A percentile compares a stretch with the other conserved stretches of the same genome.
Evolutionary conservation across 768 basidiomycete species (phyloP).

Genomic region (Naematelia encephala): DNA sequence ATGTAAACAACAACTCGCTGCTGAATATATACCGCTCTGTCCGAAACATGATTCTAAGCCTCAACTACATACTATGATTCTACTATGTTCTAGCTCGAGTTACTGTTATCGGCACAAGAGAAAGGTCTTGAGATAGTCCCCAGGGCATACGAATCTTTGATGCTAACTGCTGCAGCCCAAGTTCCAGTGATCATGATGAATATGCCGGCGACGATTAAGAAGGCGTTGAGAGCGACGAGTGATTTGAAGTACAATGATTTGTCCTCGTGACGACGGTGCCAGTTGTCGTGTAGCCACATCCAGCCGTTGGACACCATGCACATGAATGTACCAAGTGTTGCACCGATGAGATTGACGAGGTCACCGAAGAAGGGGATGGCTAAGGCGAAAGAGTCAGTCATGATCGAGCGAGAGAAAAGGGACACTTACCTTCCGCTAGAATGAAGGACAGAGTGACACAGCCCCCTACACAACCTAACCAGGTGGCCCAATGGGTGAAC

Average conservation of each 20-base stretch:
- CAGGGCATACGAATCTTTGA: slow-evolving; percentile 20
- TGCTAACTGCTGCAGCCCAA: slow-evolving; percentile 15
- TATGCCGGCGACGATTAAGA: slow-evolving; percentile 20
- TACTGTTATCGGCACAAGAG: slow-evolving; percentile 31
- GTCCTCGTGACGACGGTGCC: slow-evolving; percentile 5
- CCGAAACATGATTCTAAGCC: too few relatives aligned
- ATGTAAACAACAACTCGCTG: too few relatives aligned
- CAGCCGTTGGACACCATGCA: slow-evolving; percentile 27
- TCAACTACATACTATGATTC: too few relatives aligned
- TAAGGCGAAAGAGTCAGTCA: slow-evolving; percentile 38
- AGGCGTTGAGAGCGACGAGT: slow-evolving; percentile 11
- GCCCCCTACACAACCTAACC: too few relatives aligned
- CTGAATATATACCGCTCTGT: too few relatives aligned
- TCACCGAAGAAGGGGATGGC: slow-evolving; percentile 45
- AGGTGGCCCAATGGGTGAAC: too few relatives aligned
- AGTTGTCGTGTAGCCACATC: slow-evolving; percentile 42
- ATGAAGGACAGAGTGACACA: background rate
- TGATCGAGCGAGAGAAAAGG: slow-evolving; percentile 33
- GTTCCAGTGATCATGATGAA: slow-evolving; percentile 32
- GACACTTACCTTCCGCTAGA: slow-evolving; percentile 26
- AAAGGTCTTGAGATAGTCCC: slow-evolving; percentile 17
- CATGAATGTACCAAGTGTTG: slow-evolving; percentile 36
- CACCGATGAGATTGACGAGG: slow-evolving; percentile 38
- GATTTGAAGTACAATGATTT: background rate
- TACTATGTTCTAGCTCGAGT: slow-evolving; percentile 8